Evolutionary conservation across 2,329 filamentous ascomycete species (phyloP).

Genomic region (Grosmannia penicillata): DNA sequence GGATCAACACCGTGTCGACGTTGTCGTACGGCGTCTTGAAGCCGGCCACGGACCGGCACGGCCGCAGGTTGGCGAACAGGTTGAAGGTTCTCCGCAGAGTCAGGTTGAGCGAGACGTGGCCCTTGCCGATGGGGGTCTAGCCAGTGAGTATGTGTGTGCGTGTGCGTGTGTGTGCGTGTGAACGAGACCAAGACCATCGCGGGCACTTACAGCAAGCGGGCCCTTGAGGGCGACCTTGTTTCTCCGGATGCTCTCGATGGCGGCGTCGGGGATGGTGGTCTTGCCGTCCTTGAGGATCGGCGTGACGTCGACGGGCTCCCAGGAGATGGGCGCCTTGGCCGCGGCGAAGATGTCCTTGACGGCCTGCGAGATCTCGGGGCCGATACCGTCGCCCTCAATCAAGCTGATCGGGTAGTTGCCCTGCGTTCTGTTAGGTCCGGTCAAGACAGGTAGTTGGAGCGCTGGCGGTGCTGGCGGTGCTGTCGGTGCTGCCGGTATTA

Average conservation of each 20-base stretch:
- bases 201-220: slow-evolving; percentile 79
- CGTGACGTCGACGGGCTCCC: slow-evolving; percentile 95
- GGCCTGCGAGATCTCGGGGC: slow-evolving; percentile 91
- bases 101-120: slow-evolving; percentile 96
- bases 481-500: not conserved
- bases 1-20: slow-evolving; percentile 93
- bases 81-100: slow-evolving; percentile 98
- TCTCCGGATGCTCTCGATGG: slow-evolving; percentile 82
- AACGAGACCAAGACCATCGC: too few relatives aligned
- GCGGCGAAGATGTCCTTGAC: slow-evolving; percentile 98
- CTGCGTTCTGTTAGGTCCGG: too few relatives aligned
- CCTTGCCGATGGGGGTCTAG: slow-evolving; percentile 90
- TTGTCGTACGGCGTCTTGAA: slow-evolving; percentile 98
- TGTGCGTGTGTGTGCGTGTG: too few relatives aligned
- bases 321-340: slow-evolving; percentile 83
- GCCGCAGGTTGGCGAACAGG: slow-evolving; percentile 97
- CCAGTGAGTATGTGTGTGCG: not conserved
- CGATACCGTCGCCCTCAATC: slow-evolving; percentile 98
- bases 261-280: slow-evolving; percentile 83
- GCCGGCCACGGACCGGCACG: slow-evolving; percentile 90
- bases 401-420: slow-evolving; percentile 92
- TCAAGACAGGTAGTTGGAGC: too few relatives aligned
- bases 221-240: slow-evolving; percentile 98
- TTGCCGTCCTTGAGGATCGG: slow-evolving; percentile 88
- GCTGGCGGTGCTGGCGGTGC: not conserved